Base-by-base conservation (phyloP, 2,329 filamentous ascomycete species). In the Colletotrichum endophyticum region DNA sequence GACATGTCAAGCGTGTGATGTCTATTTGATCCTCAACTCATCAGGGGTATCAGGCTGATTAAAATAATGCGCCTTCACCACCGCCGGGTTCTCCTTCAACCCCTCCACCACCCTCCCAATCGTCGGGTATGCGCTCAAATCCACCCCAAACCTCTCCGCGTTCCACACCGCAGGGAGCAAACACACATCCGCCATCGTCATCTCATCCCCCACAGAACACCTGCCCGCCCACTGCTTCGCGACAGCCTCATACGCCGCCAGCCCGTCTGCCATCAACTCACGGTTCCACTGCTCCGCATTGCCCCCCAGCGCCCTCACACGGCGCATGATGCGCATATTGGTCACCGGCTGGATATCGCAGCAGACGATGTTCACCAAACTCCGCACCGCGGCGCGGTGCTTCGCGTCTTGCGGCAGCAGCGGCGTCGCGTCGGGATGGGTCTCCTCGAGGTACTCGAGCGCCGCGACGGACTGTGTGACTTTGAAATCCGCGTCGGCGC, bases 401-500 rank as follows among this genome's bases (percentile, higher is more conserved):
- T 83, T 78, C 0, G 85, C 81, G 30, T 89, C 82, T 0, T 84
- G 82, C 1, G 91, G 91, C 1, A 93, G 86, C 2, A 92, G 85
- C 0, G 84, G 78, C 0, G 81, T 79, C 0, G 79, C 75, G 0
- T 84, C 79, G 0, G 89, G 87, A 59, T 88, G 87, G 3, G 83
- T 82, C 78, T 93, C 91, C 64, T 93, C 91, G 4, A 94, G 86
- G 77, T 90, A 94, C 79, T 93, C 91, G 5, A 94, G 85, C 0
- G 91, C 91, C 3, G 92, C 89, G 44, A 92, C 81, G 6, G 91
- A 92, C 79, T 92, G 91, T 6, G 87, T 88, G 34, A 90, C 87
- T n/a, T 83, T 84, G 53, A 91, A 84, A 25, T 80, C 79, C 0
- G 79, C 71, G 3, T 79, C 76, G 3, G 82, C 72, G 8, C 84